These are phyloP conservation scores for Cerrena zonata DNA, from an alignment of 1,284 basidiomycete genomes.

Conservation along the genomic window DNA sequence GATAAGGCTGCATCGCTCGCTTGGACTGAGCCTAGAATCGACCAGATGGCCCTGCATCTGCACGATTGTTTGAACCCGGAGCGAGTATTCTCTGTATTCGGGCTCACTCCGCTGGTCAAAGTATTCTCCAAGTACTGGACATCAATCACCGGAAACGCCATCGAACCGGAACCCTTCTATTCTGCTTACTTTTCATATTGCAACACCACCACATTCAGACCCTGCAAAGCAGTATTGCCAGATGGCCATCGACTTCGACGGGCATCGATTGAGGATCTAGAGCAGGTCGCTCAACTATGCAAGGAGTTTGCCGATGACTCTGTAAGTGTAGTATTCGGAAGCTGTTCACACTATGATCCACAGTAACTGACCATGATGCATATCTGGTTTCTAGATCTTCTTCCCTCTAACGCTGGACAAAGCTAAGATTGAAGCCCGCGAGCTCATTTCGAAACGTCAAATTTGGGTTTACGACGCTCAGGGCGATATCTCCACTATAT, in stretches of 20 bases:
- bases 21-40: conserved; percentile 33
- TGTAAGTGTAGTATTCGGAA: conserved; percentile 24
- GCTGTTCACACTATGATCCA: not conserved
- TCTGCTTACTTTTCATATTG: conserved; percentile 38
- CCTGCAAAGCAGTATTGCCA: conserved; percentile 20
- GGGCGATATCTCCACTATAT: conserved; percentile 39
- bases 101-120: conserved; percentile 32
- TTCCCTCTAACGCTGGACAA: conserved; percentile 33
- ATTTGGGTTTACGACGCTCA: conserved; percentile 43
- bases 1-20: conserved; percentile 24
- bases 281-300: conserved; percentile 37
- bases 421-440: conserved; percentile 36
- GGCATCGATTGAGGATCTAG: conserved; percentile 31
- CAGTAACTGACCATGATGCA: conserved; percentile 3
- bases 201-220: conserved; percentile 30
- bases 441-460: conserved; percentile 37
- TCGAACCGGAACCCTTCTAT: conserved; percentile 39
- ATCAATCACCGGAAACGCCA: conserved; percentile 28
- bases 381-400: conserved; percentile 24
- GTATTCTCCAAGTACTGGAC: conserved; percentile 36
- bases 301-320: conserved; percentile 44
- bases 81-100: conserved; percentile 46
- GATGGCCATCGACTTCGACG: conserved; percentile 28
- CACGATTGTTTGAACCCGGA: conserved; percentile 33
- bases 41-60: conserved; percentile 33